Conservation (phyloP, 2,329 filamentous ascomycete species). For the Monosporascus sp. region DNA sequence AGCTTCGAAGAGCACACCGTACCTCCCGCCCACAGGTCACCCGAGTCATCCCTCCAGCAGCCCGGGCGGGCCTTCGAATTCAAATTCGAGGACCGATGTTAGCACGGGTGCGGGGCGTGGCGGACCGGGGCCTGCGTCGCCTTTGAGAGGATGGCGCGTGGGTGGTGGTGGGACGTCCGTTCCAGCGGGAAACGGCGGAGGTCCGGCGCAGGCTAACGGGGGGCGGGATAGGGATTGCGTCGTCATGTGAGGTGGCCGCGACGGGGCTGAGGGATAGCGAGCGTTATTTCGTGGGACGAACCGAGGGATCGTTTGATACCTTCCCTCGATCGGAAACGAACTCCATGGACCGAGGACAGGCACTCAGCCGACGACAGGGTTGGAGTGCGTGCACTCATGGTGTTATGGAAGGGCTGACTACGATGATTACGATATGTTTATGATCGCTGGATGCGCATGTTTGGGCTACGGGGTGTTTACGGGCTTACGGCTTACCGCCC, state of each 20-base stretch:
- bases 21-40: slow-evolving; percentile 47
- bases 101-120: slow-evolving; percentile 3
- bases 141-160: slow-evolving; percentile 42
- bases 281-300: too few species aligned
- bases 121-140: slow-evolving; percentile 16
- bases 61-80: slow-evolving; percentile 15
- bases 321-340: too few species aligned
- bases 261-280: too few species aligned
- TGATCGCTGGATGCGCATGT: too few species aligned
- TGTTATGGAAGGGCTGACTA: background rate
- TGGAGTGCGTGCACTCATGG: too few species aligned
- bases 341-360: too few species aligned
- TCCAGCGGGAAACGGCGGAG: slow-evolving; percentile 5
- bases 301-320: too few species aligned
- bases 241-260: too few species aligned
- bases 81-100: slow-evolving; percentile 13
- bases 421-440: background rate
- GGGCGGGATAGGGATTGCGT: background rate
- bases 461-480: too few species aligned
- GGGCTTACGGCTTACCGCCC: too few species aligned
- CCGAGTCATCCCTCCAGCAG: slow-evolving; percentile 42
- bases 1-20: slow-evolving; percentile 45
- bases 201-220: slow-evolving; percentile 2
- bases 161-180: slow-evolving; percentile 6
- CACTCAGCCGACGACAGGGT: too few species aligned